Evolutionary conservation across 108 stramenopile species (phyloP).

Genomic region (Conticribra weissflogii): DNA sequence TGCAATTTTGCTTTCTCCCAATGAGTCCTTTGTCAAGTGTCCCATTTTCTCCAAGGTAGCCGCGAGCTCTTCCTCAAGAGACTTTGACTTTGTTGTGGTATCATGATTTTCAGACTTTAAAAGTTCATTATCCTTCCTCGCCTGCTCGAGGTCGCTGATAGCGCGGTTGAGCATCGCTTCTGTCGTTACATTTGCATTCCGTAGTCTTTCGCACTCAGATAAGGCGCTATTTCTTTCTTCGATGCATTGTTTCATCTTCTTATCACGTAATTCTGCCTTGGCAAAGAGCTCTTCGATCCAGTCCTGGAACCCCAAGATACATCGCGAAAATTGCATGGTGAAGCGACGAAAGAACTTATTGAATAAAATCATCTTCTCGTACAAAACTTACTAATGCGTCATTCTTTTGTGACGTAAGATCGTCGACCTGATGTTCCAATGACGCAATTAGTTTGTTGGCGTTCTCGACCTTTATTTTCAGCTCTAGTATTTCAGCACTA

Average conservation of each 20-base stretch:
- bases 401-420: constrained; percentile 43
- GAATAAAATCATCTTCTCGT: no score
- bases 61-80: no score
- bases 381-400: constrained; percentile 42
- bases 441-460: constrained; percentile 39
- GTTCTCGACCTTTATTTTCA: constrained; percentile 28
- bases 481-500: constrained; percentile 9
- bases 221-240: constrained; percentile 22
- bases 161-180: constrained; percentile 9
- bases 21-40: no score
- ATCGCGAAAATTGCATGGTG: no score
- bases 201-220: constrained; percentile 8
- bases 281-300: constrained; percentile 49
- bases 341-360: no score
- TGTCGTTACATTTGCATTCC: constrained; percentile 10
- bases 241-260: constrained; percentile 9
- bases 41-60: no score
- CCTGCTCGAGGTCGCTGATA: constrained; percentile 1
- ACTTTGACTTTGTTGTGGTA: no score
- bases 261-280: constrained; percentile 37
- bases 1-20: no score
- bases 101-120: no score
- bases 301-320: no score
- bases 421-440: constrained; percentile 37
- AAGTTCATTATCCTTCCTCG: no score